A percentile compares a stretch with the other conserved stretches of the same genome.
Conservation (phyloP, 1,284 basidiomycete species). For the Filobasidium uniguttulatum region DNA sequence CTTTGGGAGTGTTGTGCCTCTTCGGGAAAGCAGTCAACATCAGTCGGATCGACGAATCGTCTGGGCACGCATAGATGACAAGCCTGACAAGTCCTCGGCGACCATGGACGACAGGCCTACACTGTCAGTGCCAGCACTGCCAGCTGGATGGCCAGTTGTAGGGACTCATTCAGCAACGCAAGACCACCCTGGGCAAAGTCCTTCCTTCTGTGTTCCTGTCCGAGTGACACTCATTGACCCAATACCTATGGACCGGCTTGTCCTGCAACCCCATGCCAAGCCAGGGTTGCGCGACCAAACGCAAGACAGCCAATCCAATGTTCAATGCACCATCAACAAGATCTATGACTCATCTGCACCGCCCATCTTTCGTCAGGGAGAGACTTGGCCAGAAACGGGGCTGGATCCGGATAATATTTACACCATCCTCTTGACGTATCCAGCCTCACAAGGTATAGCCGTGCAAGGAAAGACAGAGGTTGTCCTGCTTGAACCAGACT, state of each 20-base stretch:
- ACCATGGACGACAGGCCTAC: too few relatives aligned
- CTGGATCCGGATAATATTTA: not conserved
- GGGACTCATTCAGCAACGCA: too few relatives aligned
- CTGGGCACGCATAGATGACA: too few relatives aligned
- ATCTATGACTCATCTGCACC: not conserved
- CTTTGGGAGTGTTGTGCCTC: too few relatives aligned
- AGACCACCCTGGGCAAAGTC: too few relatives aligned
- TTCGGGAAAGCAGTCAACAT: too few relatives aligned
- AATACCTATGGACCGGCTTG: not conserved
- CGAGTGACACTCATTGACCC: not conserved
- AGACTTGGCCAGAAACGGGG: not conserved
- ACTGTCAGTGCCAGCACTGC: too few relatives aligned
- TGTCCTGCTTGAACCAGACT: not conserved
- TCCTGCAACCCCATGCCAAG: not conserved
- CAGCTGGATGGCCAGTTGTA: too few relatives aligned
- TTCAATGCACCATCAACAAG: not conserved
- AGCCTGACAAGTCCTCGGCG: too few relatives aligned
- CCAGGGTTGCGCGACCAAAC: not conserved
- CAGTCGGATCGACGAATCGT: too few relatives aligned
- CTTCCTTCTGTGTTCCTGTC: too few relatives aligned
- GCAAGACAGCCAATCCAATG: not conserved
- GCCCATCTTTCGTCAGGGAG: not conserved
- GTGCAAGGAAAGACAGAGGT: not conserved
- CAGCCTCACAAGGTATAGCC: not conserved
- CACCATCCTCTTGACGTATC: not conserved